phyloP scores from a whole-genome alignment of 768 basidiomycete genomes.

The Boletus patriciae region DNA sequence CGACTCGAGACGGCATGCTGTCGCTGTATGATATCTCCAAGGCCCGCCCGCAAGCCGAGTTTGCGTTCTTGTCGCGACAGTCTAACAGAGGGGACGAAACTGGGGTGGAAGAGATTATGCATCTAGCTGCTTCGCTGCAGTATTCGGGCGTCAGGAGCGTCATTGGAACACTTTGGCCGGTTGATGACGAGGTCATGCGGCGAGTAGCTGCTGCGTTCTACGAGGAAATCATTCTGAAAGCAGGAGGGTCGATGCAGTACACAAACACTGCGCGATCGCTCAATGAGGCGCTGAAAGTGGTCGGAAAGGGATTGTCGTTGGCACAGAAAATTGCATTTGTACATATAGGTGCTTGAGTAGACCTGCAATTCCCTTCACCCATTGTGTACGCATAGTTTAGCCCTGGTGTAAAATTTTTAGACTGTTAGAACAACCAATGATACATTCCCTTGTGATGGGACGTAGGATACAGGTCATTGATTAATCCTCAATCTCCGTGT shows the following conservation, averaged over 20 bases:
- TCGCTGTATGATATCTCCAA: constrained; percentile 28
- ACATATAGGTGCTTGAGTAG: constrained; percentile 27
- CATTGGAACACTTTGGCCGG: constrained; percentile 38
- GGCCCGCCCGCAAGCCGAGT: constrained; percentile 27
- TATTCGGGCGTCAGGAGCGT: constrained; percentile 34
- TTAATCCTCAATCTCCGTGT: constrained; percentile 72
- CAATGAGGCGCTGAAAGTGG: constrained; percentile 15
- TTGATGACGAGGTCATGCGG: constrained; percentile 28
- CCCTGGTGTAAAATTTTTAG: not conserved
- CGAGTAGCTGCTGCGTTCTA: constrained; percentile 25
- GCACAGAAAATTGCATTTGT: constrained; percentile 29
- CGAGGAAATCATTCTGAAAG: constrained; percentile 15
- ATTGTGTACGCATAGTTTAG: not conserved
- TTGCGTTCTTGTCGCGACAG: constrained; percentile 38
- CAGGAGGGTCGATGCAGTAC: constrained; percentile 8
- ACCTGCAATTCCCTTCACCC: not conserved
- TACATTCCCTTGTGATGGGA: constrained; percentile 9
- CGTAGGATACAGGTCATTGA: constrained; percentile 6
- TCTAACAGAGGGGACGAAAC: constrained; percentile 22
- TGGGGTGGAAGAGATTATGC: constrained; percentile 33
- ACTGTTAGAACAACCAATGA: not conserved
- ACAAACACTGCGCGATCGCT: constrained; percentile 22
- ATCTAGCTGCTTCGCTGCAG: constrained; percentile 36
- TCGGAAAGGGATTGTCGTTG: constrained; percentile 18
- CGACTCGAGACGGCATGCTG: constrained; percentile 23